Evolutionary conservation across 805 yeast species (phyloP).

Genomic region (Zygoascus biomembranicola): DNA sequence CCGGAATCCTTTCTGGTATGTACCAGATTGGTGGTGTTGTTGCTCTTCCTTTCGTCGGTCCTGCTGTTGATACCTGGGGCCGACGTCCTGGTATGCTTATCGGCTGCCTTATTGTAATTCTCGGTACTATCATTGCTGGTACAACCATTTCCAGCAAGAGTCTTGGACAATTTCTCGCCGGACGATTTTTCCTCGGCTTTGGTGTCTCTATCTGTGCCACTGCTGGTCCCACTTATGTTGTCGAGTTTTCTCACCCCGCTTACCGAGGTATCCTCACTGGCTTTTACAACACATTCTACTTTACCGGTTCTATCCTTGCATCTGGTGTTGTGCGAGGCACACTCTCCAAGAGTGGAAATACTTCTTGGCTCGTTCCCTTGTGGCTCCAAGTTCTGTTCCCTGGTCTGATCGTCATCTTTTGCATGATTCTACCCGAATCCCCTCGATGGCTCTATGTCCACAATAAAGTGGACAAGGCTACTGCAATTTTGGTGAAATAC

Average conservation of each 20-base stretch:
- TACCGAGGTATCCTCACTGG: conserved; percentile 9
- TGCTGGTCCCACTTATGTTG: conserved; percentile 14
- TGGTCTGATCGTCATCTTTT: conserved; percentile 31
- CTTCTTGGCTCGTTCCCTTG: conserved; percentile 33
- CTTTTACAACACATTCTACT: conserved; percentile 6
- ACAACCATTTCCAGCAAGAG: conserved; percentile 4
- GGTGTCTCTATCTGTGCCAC: conserved; percentile 10
- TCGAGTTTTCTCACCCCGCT: conserved; percentile 16
- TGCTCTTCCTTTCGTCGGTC: conserved; percentile 15
- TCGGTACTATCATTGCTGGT: conserved; percentile 7
- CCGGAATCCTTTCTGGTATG: conserved; percentile 15
- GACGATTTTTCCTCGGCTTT: conserved; percentile 16
- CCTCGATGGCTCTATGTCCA: conserved; percentile 19
- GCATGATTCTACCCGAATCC: conserved; percentile 21
- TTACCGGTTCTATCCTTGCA: conserved; percentile 28
- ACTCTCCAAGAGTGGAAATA: background rate
- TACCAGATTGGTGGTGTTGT: conserved; percentile 16
- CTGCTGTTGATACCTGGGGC: conserved; percentile 12
- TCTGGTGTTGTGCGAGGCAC: conserved; percentile 6
- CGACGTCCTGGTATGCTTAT: conserved; percentile 9
- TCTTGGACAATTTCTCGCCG: conserved; percentile 7
- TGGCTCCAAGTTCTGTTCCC: conserved; percentile 12
- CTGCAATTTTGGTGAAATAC: conserved; percentile 9
- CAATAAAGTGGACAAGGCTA: conserved; percentile 14
- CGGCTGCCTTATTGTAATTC: conserved; percentile 6